Evolutionary conservation across 2,329 filamentous ascomycete genomes (phyloP), one percentile per base, ranked within the genome.

Genomic region (Chaetomium globosum): DNA sequence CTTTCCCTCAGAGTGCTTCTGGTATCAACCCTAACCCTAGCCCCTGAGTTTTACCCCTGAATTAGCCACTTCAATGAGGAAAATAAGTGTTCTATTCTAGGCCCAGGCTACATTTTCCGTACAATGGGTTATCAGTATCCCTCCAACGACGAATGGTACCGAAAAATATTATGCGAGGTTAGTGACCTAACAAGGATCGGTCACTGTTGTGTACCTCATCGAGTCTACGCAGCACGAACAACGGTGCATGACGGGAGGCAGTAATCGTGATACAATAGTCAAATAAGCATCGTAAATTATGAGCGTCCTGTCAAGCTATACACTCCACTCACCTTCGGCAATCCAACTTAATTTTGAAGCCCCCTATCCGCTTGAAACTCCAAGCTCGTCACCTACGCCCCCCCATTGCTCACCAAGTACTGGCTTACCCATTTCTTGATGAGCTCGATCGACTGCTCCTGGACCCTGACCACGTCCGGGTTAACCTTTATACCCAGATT

Each of bases 401-500:
- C 21, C 12, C 4, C 28, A 30, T 64, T 30, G 33, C 30, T 52
- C 4, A 56, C 49, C 56, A 59, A 21, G 23, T 61, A 68, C 61
- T 65, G 26, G 2, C 55, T 46, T 4, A 64, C 59, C 69, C 69
- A 71, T 46, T 61, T 64, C 65, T 70, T 69, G 36, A 71, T 64
- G 30, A 71, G 63, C 56, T 63, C 65, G 26, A 71, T 39, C 28
- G 67, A 57, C 59, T 68, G 65, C 16, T 68, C 53, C 63, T 71
- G 69, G 19, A 68, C 65, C 64, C 64, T 68, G 7, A 63, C 57
- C 13, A 71, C 68, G 39, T 70, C 67, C 3, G 68, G 69, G 59
- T 71, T 68, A 28, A 67, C 66, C 43, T 61, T 62, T 21, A 70
- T 65, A 26, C 68, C 67, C 43, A 69, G 65, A 7, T 68, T 71